Conservation (phyloP, 2,329 filamentous ascomycete species). For the Coniochaeta sp. region DNA sequence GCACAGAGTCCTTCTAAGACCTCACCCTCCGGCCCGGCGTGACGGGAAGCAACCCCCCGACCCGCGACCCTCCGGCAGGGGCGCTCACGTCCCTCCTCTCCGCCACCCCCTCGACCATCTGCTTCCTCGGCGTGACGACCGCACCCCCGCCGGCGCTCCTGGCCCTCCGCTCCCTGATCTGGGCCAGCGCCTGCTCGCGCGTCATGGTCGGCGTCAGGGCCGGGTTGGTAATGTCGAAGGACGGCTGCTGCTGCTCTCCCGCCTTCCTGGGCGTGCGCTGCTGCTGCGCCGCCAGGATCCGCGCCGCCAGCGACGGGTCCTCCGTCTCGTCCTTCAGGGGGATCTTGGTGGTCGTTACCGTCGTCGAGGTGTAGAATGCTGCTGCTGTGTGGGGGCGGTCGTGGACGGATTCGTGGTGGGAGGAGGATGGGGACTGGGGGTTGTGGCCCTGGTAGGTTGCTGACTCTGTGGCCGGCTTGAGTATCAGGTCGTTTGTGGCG, state of each 20-base stretch:
- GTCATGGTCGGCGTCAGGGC: conserved; percentile 60
- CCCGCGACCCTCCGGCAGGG: conserved; percentile 4
- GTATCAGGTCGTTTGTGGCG: conserved; percentile 3
- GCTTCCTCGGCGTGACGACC: conserved; percentile 52
- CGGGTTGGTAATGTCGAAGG: conserved; percentile 48
- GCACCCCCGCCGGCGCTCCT: conserved; percentile 19
- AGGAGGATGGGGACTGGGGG: conserved; percentile 5
- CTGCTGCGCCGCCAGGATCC: conserved; percentile 27
- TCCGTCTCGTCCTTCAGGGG: conserved; percentile 40
- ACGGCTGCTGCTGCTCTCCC: conserved; percentile 8
- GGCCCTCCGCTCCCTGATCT: conserved; percentile 66
- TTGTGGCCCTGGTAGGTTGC: not conserved
- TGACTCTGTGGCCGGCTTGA: conserved; percentile 8
- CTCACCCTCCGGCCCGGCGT: not conserved
- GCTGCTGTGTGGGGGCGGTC: conserved; percentile 38
- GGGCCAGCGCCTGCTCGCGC: conserved; percentile 66
- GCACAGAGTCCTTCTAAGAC: not conserved
- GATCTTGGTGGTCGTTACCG: conserved; percentile 43
- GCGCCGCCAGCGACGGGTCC: conserved; percentile 34
- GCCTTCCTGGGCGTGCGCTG: conserved; percentile 30
- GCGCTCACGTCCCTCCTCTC: conserved; percentile 9
- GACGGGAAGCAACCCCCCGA: not conserved
- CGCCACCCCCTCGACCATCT: conserved; percentile 42
- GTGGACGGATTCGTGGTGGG: conserved; percentile 4
- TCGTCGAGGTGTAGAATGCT: conserved; percentile 43